Conservation (phyloP, 257 asterid genomes). For the Solanum rostratum region DNA sequence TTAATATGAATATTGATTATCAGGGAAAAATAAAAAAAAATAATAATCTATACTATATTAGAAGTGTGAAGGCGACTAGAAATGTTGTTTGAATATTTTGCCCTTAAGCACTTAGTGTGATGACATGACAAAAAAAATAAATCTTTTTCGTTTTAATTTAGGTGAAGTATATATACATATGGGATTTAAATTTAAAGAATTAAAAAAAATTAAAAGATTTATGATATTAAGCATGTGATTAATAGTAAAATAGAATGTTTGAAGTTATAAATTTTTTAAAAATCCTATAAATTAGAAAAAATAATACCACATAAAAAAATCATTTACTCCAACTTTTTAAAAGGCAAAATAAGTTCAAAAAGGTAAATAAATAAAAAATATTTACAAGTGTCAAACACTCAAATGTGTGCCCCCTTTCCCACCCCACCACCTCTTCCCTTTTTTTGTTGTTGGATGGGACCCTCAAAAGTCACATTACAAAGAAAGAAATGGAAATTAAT, state of each 20-base stretch:
- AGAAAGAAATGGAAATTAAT: conserved; percentile 17
- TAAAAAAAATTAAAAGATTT: neutral
- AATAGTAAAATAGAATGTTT: neutral
- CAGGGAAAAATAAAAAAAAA: neutral
- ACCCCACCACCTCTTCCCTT: conserved; percentile 12
- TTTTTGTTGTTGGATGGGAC: conserved; percentile 22
- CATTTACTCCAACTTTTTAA: neutral
- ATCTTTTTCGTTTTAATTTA: neutral
- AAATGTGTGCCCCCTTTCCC: conserved; percentile 2
- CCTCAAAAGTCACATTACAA: conserved; percentile 17
- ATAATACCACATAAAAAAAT: neutral
- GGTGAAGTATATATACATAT: neutral
- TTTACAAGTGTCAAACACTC: conserved; percentile 5
- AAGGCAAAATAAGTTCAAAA: neutral
- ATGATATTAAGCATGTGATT: neutral
- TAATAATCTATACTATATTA: too few relatives aligned
- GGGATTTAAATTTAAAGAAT: neutral
- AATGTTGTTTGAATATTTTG: too few relatives aligned
- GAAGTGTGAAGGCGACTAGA: too few relatives aligned
- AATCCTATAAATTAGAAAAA: neutral
- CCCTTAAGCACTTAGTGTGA: neutral
- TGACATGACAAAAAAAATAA: neutral
- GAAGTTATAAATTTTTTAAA: too few relatives aligned
- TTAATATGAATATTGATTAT: neutral
- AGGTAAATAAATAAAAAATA: neutral